Conservation (phyloP, 306 rosid genomes). For the Inga laurina region DNA sequence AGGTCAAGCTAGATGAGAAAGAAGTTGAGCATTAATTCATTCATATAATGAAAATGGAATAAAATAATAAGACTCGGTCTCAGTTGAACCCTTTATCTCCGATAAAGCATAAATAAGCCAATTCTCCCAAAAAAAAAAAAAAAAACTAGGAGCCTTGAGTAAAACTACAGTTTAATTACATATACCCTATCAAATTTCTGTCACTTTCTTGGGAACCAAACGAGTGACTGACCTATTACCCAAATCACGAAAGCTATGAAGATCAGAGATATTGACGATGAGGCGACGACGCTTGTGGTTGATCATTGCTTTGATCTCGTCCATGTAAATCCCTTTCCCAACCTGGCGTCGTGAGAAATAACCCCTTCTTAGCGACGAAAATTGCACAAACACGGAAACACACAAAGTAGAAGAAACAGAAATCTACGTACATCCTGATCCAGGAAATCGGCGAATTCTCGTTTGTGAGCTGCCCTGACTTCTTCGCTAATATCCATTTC, state of each 20-base stretch:
- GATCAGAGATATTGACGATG: constrained; percentile 89
- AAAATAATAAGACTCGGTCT: neutral
- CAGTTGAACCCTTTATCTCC: neutral
- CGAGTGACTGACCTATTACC: constrained; percentile 63
- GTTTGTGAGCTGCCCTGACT: constrained; percentile 88
- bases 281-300: constrained; percentile 89
- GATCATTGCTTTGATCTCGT: constrained; percentile 79
- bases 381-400: neutral
- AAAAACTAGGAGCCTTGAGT: neutral
- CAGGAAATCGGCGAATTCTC: constrained; percentile 80
- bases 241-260: constrained; percentile 78
- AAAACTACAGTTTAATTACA: neutral
- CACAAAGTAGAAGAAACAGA: neutral
- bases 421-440: constrained; percentile 70
- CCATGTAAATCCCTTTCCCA: constrained; percentile 72
- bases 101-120: neutral
- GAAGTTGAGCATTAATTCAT: neutral
- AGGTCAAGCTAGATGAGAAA: neutral
- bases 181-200: neutral
- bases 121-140: no score
- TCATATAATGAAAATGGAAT: neutral
- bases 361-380: neutral
- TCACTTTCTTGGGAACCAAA: neutral
- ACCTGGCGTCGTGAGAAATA: constrained; percentile 30
- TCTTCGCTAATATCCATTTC: constrained; percentile 90